Conservation (phyloP, 306 rosid genomes). For the Castanea sativa region DNA sequence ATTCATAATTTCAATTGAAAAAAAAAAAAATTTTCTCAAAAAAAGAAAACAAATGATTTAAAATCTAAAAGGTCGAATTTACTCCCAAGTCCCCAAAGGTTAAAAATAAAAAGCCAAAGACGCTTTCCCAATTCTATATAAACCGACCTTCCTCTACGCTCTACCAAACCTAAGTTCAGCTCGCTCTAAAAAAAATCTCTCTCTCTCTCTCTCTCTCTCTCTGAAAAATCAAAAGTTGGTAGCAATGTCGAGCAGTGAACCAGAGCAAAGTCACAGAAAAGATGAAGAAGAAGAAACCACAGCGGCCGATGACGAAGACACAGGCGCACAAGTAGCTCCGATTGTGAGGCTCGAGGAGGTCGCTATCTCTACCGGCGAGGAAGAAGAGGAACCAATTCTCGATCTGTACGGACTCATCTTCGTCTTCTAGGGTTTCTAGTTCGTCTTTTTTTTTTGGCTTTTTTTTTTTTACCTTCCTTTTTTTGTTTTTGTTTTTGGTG, state of each 20-base stretch:
- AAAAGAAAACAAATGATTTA: too few relatives aligned
- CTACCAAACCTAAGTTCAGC: too few relatives aligned
- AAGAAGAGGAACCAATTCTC: conserved; percentile 3
- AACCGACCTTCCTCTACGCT: too few relatives aligned
- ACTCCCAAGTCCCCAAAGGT: too few relatives aligned
- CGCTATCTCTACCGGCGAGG: conserved; percentile 3
- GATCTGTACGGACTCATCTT: neutral
- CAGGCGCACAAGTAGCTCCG: conserved; percentile 6
- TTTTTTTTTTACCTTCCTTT: neutral
- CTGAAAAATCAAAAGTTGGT: neutral
- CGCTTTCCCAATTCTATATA: too few relatives aligned
- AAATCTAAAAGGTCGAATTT: too few relatives aligned
- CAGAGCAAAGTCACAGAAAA: neutral
- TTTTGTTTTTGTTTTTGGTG: neutral
- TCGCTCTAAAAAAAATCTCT: neutral
- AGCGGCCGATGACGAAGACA: conserved; percentile 9
- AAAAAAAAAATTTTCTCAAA: too few relatives aligned
- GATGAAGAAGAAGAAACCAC: neutral
- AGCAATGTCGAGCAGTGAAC: conserved; percentile 6
- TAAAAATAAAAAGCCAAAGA: too few relatives aligned
- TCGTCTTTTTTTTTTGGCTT: neutral
- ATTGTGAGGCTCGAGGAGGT: conserved; percentile 5
- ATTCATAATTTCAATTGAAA: too few relatives aligned
- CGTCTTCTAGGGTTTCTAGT: neutral
- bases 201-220: neutral